phyloP scores from a whole-genome alignment of 1,284 basidiomycete genomes.

The Phlebopus sp. region DNA sequence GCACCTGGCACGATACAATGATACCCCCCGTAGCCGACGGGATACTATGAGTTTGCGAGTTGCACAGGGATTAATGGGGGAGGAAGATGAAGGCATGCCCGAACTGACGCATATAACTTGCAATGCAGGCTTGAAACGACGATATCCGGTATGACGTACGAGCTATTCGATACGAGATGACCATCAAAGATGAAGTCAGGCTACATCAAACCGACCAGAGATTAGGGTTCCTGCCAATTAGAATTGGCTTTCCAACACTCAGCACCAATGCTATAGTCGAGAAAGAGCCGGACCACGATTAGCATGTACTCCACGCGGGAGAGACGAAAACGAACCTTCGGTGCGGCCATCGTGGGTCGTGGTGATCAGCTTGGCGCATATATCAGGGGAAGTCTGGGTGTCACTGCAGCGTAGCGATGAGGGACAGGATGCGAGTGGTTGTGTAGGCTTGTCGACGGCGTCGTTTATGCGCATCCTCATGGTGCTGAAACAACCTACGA shows the following conservation, averaged over 20 bases:
- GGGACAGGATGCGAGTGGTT: slow-evolving; percentile 29
- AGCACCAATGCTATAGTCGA: slow-evolving; percentile 49
- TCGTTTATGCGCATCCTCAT: slow-evolving; percentile 15
- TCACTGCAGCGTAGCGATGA: slow-evolving; percentile 4
- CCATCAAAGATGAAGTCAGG: slow-evolving; percentile 3
- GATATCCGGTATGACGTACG: slow-evolving; percentile 48
- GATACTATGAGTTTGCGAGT: slow-evolving; percentile 37
- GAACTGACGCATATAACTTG: slow-evolving; percentile 69
- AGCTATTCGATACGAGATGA: slow-evolving; percentile 29
- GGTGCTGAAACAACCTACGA: too few species aligned
- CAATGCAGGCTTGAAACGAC: slow-evolving; percentile 69
- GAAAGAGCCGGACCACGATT: slow-evolving; percentile 21
- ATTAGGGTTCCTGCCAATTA: slow-evolving; percentile 63
- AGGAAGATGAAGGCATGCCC: neutral
- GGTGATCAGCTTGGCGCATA: slow-evolving; percentile 72
- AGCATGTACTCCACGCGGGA: neutral
- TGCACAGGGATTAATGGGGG: slow-evolving; percentile 1
- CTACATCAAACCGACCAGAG: slow-evolving; percentile 38
- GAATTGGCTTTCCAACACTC: slow-evolving; percentile 57
- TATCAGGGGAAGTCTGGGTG: slow-evolving; percentile 34
- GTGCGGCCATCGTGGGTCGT: slow-evolving; percentile 48
- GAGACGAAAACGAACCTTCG: slow-evolving; percentile 45
- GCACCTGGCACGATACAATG: slow-evolving; percentile 73
- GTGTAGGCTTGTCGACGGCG: slow-evolving; percentile 21
- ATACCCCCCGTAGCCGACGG: slow-evolving; percentile 67